Evolutionary conservation across 441 rosid genomes (phyloP).

Genomic region (Isatis lusitanica): DNA sequence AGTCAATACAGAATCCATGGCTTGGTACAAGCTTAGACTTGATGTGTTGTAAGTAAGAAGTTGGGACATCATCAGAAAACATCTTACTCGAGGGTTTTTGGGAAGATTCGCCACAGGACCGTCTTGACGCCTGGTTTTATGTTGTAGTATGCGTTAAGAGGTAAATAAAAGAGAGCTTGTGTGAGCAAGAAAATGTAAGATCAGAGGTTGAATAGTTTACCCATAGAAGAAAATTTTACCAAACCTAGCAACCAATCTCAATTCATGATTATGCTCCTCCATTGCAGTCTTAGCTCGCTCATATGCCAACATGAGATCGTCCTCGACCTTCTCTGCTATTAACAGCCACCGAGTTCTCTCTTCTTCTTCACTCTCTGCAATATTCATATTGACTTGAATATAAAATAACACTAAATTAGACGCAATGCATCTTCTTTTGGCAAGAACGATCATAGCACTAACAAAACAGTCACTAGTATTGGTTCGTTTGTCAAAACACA

Average conservation of each 20-base stretch:
- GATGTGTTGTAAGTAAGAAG: slow-evolving; percentile 44
- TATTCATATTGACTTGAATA: slow-evolving; percentile 18
- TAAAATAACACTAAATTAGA: background rate
- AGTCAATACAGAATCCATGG: slow-evolving; percentile 42
- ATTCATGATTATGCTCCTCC: slow-evolving; percentile 20
- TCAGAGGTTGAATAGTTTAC: slow-evolving; percentile 32
- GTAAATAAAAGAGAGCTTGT: background rate
- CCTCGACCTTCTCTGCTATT: slow-evolving; percentile 50
- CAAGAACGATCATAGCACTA: background rate
- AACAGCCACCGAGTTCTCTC: slow-evolving; percentile 41
- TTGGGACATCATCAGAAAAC: slow-evolving; percentile 54
- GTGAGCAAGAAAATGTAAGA: background rate
- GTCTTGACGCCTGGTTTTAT: slow-evolving; percentile 17
- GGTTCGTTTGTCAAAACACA: background rate
- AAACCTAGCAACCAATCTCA: slow-evolving; percentile 51
- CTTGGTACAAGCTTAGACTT: slow-evolving; percentile 40
- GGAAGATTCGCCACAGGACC: slow-evolving; percentile 27
- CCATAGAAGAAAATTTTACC: slow-evolving; percentile 49
- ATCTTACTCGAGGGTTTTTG: slow-evolving; percentile 36
- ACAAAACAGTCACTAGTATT: background rate
- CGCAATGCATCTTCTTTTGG: background rate
- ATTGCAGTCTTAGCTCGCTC: slow-evolving; percentile 37
- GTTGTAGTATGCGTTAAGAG: background rate
- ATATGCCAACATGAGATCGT: slow-evolving; percentile 49
- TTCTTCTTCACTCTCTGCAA: slow-evolving; percentile 27